Evolutionary conservation across 2,329 filamentous ascomycete genomes (phyloP).

Genomic region (Esteya vermicola): DNA sequence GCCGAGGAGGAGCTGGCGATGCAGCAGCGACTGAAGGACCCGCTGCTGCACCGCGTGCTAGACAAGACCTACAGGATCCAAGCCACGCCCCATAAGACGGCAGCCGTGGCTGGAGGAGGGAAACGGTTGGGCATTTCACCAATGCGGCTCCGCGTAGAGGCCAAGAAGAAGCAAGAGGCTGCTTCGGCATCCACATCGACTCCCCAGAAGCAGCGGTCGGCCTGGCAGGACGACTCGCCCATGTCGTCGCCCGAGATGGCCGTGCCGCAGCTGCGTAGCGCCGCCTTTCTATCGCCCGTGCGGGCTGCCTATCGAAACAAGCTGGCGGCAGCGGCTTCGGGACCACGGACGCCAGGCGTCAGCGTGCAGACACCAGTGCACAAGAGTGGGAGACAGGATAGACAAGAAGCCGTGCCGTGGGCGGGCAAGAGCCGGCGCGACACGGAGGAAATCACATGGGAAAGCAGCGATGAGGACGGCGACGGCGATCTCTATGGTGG

Average conservation of each 20-base stretch:
- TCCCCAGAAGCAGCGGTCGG: conserved; percentile 12
- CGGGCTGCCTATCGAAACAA: conserved; percentile 26
- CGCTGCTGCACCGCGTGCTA: conserved; percentile 76
- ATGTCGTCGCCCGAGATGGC: conserved; percentile 65
- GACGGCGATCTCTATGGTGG: conserved; percentile 48
- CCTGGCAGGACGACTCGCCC: conserved; percentile 40
- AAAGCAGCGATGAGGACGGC: conserved; percentile 56
- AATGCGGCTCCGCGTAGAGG: conserved; percentile 23
- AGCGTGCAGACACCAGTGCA: conserved; percentile 67
- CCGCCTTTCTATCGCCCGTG: conserved; percentile 69
- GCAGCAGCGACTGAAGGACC: conserved; percentile 42
- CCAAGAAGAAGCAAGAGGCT: no score
- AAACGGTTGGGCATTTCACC: conserved; percentile 33
- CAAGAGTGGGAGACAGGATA: conserved; percentile 37
- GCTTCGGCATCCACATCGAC: neutral
- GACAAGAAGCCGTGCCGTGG: no score
- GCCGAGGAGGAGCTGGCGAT: conserved; percentile 12
- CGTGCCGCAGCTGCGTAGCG: conserved; percentile 69
- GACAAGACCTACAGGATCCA: conserved; percentile 93
- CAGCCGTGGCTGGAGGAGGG: no score
- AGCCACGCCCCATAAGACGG: conserved; percentile 66
- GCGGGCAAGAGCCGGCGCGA: conserved; percentile 11
- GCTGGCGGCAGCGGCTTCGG: conserved; percentile 25
- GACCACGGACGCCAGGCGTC: conserved; percentile 62
- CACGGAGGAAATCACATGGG: conserved; percentile 53